Base-by-base conservation (phyloP, 2,329 filamentous ascomycete species). In the Scedosporium aurantiacum region DNA sequence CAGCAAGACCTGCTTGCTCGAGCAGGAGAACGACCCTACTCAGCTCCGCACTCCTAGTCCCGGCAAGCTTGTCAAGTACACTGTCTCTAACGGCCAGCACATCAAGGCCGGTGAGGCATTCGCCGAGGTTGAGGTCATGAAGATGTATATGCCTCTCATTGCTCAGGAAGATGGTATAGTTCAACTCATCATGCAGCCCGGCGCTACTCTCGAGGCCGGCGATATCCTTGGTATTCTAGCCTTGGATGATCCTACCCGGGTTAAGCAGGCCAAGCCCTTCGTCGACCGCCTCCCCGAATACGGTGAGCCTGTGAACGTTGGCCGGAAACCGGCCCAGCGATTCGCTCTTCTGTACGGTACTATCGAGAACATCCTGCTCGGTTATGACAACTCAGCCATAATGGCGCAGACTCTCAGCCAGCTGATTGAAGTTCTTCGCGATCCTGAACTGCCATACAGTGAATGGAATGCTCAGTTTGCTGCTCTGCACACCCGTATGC, bases 141-240 rank as follows among this genome's bases (percentile, higher is more conserved):
- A 99, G 83, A 99, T 99, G 94, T 97, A 97, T 83, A 99, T 99
- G 94, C 94, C 94, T 70, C 82, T 99, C 61, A 83, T 99, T 64
- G 90, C 94, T 2, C 88, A 92, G 72, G 94, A 99, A 74, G 94
- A 96, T 69, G 94, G 94, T 79, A 83, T 96, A 61, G 93, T 99
- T 62, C 94, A 97, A 78, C 84, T 99, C 69, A 96, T 99, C 81
- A 99, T 99, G 84, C 94, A 97, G 78, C 94, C 94, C 65, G 94
- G 94, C 73, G 90, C 94, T n/a, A 95, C 91, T 18, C 88, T 99
- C 57, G 92, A 97, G 75, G 94, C 94, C 71, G 94, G 94, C 75
- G 94, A 99, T 72, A 97, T 99, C 63, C 85, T 99, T n/a, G 94
- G 92, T 78, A 97, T 99, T 65, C 83, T 99, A 27, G 88, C 93